Evolutionary conservation across 345 rosid species (phyloP), one percentile per base, ranked within the genome.

Genomic region (Luvunga scandens): DNA sequence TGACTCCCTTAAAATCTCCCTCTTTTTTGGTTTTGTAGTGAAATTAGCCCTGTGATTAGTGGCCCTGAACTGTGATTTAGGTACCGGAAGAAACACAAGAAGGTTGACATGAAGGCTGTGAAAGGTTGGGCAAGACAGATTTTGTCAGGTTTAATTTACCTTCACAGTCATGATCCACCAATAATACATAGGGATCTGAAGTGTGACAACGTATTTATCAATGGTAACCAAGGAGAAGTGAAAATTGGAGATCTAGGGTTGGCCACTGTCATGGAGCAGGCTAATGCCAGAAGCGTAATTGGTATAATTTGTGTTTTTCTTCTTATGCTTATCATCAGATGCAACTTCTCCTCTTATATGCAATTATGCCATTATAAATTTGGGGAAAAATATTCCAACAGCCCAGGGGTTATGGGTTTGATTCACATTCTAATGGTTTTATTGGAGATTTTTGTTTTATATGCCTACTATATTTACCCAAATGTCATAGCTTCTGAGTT

Each of bases 221-320:
- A 95, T 78, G 99, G 99, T 45, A 90, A 92, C 89, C 94, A 86
- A 80, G 99, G 98, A 78, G 96, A 93, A 88, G 97, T 95, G 75
- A 95, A 95, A 82, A 95, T 95, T 79, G 99, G 99, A 80, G 98
- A 95, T 87, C 97, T 95, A 69, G 99, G 99, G 42, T 85, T 95
- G 75, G 99, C 99, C 70, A 90, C 91, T 80, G 88, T 95, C 81
- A 89, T 93, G 97, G 93, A 91, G 82, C 96, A 95, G 81, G 84
- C 96, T 80, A 89, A 84, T 75, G 99, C 97, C 84, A 88, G 90
- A 85, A 95, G 98, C 82, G 97, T 95, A n/a, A 91, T 95, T 75
- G 99, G 99, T 90, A 89, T 71, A 60, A 28, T 83, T 79, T 72
- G 45, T 39, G 24, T 31, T 48, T 38, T 56, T 33, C 66, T 75